These are phyloP conservation scores for Quercus tomentella DNA, from an alignment of 331 rosid species.

Conservation along the genomic window DNA sequence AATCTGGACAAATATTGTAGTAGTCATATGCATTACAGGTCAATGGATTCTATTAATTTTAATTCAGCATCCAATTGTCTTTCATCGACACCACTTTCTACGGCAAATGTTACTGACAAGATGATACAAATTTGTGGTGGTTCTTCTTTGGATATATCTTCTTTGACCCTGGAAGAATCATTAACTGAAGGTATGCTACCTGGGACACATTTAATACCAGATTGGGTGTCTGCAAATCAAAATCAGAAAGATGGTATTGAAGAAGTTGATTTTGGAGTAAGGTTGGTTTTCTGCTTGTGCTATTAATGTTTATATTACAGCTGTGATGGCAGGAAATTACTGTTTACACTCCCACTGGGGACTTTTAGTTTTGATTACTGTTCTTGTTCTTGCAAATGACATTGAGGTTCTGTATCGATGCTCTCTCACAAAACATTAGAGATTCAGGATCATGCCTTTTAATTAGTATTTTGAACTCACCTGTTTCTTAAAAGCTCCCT, in stretches of 20 bases:
- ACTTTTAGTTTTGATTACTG: background rate
- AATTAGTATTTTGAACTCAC: background rate
- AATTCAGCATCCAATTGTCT: constrained; percentile 30
- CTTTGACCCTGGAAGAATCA: constrained; percentile 36
- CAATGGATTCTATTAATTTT: constrained; percentile 36
- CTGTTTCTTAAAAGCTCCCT: background rate
- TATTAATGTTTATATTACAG: constrained; percentile 14
- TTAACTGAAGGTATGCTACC: constrained; percentile 49
- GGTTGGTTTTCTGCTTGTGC: constrained; percentile 45
- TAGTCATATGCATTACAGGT: constrained; percentile 24
- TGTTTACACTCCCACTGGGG: background rate
- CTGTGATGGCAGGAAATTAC: constrained; percentile 6
- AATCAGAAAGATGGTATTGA: constrained; percentile 36
- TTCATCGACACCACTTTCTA: constrained; percentile 37
- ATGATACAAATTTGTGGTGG: constrained; percentile 29
- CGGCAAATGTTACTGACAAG: constrained; percentile 24
- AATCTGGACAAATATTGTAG: constrained; percentile 41
- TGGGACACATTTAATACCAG: constrained; percentile 63
- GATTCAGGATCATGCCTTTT: background rate
- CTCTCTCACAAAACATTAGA: background rate
- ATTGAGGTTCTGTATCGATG: background rate
- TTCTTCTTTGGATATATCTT: constrained; percentile 26
- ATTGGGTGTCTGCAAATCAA: constrained; percentile 66
- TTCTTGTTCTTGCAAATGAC: constrained; percentile 5
- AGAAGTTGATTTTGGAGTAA: constrained; percentile 84